phyloP scores from a whole-genome alignment of 805 yeast species.

The Saturnispora sanitii region DNA sequence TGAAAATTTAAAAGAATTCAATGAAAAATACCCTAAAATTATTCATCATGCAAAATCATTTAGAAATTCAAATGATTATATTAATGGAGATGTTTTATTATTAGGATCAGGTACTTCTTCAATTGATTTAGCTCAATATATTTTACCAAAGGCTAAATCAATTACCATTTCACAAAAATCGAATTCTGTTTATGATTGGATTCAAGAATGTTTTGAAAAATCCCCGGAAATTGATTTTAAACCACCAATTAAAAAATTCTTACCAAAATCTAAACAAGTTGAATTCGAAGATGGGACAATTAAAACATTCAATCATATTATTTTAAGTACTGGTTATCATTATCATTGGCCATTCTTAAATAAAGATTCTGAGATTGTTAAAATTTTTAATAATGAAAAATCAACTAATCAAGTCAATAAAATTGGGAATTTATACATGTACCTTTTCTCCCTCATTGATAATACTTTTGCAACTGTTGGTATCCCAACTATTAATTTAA shows the following conservation, averaged over 20 bases:
- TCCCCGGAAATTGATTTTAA: constrained; percentile 13
- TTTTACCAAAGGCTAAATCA: constrained; percentile 14
- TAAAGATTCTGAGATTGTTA: constrained; percentile 8
- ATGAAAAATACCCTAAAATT: constrained; percentile 31
- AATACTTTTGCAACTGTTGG: constrained; percentile 36
- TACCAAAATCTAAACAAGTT: constrained; percentile 16
- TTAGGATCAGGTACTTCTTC: constrained; percentile 37
- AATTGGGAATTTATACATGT: constrained; percentile 19
- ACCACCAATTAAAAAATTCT: constrained; percentile 15
- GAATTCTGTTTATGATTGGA: constrained; percentile 19
- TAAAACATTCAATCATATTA: constrained; percentile 29
- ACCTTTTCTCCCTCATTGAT: constrained; percentile 33
- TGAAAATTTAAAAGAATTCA: constrained; percentile 16
- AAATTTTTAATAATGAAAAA: constrained; percentile 7
- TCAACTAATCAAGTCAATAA: constrained; percentile 10
- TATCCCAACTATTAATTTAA: constrained; percentile 32
- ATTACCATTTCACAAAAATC: constrained; percentile 14
- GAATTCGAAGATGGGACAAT: constrained; percentile 28
- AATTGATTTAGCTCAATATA: constrained; percentile 34
- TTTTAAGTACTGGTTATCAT: constrained; percentile 45
- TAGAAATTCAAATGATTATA: constrained; percentile 35
- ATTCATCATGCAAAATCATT: constrained; percentile 49
- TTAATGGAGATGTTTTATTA: constrained; percentile 30
- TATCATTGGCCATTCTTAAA: constrained; percentile 34
- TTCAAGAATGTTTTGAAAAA: constrained; percentile 11